Evolutionary conservation across 1,284 basidiomycete genomes (phyloP), one percentile per base, ranked within the genome.

Genomic region (Lignosus rhinocerotis): DNA sequence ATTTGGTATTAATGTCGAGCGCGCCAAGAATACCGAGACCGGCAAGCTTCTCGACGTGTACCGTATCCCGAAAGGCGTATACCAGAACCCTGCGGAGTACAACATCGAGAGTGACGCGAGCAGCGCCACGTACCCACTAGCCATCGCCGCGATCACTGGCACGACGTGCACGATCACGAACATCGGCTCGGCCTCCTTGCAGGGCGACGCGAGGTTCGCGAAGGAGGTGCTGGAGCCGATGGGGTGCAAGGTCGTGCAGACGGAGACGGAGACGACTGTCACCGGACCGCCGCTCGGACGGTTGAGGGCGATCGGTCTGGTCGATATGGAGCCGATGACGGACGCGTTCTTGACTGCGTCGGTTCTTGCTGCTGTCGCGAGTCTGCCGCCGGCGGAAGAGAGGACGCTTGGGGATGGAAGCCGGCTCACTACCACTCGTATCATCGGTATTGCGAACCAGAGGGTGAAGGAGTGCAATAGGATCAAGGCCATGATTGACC

Each of bases 281-380:
- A 88, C 83, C 0, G 97, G 96, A 0, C 96, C 96, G 1, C 86
- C 90, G 0, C 74, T 88, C 19, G 93, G 94, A 1, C 78, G 86
- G 66, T 82, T 99, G 47, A 86, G 87, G 61, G 92, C 93, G 7
- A 82, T 98, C 51, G 93, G 93, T 39, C 82, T 88, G 65, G 87
- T 98, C 25, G 95, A 99, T 72, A 99, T 99, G 97, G 95, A 98
- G 76, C 88, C 91, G n/a, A 99, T 99, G 96, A 99, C 97, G 10
- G 96, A 99, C 72, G 96, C 96, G 6, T 99, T 99, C 80, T 83
- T 99, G 73, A 98, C 96, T 0, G 96, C 96, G 1, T 90, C 87
- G 8, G 94, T 91, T 2, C 78, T 99, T 16, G 94, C 94, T 51
- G 96, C 96, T 55, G 92, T 96, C 21, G 93, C 94, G 0, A 78